Evolutionary conservation across 2,329 filamentous ascomycete genomes (phyloP).

Genomic region (Periconia digitata): DNA sequence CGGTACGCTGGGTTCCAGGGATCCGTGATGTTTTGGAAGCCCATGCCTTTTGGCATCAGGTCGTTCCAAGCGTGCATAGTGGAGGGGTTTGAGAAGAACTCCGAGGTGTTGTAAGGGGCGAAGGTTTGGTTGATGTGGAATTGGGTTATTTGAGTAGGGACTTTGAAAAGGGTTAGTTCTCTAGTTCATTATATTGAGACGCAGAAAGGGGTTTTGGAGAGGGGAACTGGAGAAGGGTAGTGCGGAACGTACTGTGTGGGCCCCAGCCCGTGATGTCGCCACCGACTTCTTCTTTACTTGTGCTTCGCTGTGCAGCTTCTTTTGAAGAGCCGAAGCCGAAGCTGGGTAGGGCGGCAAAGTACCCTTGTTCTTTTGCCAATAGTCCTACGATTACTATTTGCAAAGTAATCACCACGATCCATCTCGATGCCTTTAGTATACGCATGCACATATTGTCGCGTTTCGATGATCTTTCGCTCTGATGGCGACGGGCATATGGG

Average conservation of each 20-base stretch:
- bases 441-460: constrained; percentile 19
- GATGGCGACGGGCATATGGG: too few species aligned
- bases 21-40: constrained; percentile 33
- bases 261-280: constrained; percentile 38
- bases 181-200: neutral
- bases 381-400: constrained; percentile 34
- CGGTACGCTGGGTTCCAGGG: constrained; percentile 24
- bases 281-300: constrained; percentile 32
- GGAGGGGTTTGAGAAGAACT: constrained; percentile 36
- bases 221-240: neutral
- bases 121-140: constrained; percentile 39
- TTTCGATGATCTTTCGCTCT: constrained; percentile 16
- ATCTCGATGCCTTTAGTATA: constrained; percentile 26
- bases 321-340: constrained; percentile 12
- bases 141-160: constrained; percentile 35
- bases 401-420: constrained; percentile 33
- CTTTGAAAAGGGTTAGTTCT: constrained; percentile 17
- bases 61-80: constrained; percentile 37
- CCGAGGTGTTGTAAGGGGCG: constrained; percentile 38
- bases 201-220: neutral
- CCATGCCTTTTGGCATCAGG: constrained; percentile 36
- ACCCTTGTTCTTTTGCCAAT: constrained; percentile 32
- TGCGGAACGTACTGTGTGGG: constrained; percentile 28
- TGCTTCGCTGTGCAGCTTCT: constrained; percentile 10
- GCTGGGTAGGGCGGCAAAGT: constrained; percentile 16